Evolutionary conservation across 1,284 basidiomycete species (phyloP).

Genomic region (Quambalaria eucalypti): DNA sequence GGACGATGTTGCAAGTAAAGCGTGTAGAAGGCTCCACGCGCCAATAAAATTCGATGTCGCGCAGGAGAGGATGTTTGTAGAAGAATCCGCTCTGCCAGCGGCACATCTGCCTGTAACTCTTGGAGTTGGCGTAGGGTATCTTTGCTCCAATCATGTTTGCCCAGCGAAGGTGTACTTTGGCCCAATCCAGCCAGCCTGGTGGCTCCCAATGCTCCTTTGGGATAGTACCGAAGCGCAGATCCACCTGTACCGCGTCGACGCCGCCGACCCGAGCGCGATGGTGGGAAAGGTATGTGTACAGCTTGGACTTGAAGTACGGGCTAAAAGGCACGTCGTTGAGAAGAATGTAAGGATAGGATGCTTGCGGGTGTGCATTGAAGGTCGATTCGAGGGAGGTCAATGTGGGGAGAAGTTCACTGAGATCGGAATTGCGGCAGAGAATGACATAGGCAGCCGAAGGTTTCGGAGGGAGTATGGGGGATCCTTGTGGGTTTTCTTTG

Average conservation of each 20-base stretch:
- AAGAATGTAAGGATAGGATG: not conserved
- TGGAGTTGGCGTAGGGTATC: conserved; percentile 3
- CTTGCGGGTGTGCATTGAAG: not conserved
- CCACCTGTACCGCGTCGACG: not conserved
- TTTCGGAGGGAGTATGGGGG: not conserved
- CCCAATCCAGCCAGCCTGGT: conserved; percentile 1
- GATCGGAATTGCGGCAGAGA: not conserved
- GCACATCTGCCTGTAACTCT: conserved; percentile 10
- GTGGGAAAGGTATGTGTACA: not conserved
- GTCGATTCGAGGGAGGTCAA: not conserved
- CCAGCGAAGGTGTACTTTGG: not conserved
- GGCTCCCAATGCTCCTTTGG: conserved; percentile 4
- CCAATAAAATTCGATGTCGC: conserved; percentile 16
- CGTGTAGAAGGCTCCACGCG: conserved; percentile 11
- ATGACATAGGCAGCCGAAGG: not conserved
- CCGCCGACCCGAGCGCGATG: not conserved
- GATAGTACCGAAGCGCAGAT: conserved; percentile 2
- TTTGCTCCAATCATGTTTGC: not conserved
- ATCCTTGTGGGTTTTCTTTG: too few relatives aligned
- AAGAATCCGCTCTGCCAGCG: conserved; percentile 13
- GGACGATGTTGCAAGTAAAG: conserved; percentile 2
- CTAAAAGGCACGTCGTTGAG: not conserved
- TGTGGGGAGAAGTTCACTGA: not conserved
- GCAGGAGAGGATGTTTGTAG: conserved; percentile 9
- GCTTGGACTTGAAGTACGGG: not conserved